Evolutionary conservation across 2,329 filamentous ascomycete species (phyloP), one percentile per base, ranked within the genome.

Genomic region (Aspergillus brasiliensis): DNA sequence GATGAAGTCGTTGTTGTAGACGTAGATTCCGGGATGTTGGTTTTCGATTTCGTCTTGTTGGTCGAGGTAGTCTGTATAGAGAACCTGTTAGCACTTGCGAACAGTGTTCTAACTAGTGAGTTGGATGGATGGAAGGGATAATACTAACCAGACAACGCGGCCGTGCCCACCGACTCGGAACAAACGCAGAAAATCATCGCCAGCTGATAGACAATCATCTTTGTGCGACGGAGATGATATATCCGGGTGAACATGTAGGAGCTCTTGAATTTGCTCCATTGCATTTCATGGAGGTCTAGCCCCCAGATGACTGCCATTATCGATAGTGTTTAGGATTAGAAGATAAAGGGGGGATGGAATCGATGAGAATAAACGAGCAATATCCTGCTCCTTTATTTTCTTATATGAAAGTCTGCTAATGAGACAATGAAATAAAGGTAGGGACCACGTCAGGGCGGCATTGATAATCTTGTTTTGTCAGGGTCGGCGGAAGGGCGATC

Each of bases 151-250:
- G 81, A 82, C 21, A 86, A 68, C 3, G 80, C 82, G 3, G 82
- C 82, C 1, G 84, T 86, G 3, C 83, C 84, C 4, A 86, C 73
- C 3, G 82, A 83, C 66, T 86, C 84, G 2, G 82, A 84, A 25
- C 83, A 78, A 13, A 86, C 82, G 63, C 82, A 84, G 61, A 82
- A 76, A 52, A 86, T 84, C 82, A 86, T 83, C 62, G 84, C 84
- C 58, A 81, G 74, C 69, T 86, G 84, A 67, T 87, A 87, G 58
- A 86, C 79, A 61, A 85, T 80, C 77, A 87, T 86, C 66, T 85
- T 86, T 8, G 82, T 83, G 19, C 82, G 77, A 46, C 84, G 81
- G 3, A 84, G 72, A 69, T 86, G 83, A 66, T 84, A 86, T 11
- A 77, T 74, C 31, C 73, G 80, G 64, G 82, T 83, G 74, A 83